Evolutionary conservation across 345 rosid genomes (phyloP), one percentile per base, ranked within the genome.

Genomic region (Gossypium longicalyx): DNA sequence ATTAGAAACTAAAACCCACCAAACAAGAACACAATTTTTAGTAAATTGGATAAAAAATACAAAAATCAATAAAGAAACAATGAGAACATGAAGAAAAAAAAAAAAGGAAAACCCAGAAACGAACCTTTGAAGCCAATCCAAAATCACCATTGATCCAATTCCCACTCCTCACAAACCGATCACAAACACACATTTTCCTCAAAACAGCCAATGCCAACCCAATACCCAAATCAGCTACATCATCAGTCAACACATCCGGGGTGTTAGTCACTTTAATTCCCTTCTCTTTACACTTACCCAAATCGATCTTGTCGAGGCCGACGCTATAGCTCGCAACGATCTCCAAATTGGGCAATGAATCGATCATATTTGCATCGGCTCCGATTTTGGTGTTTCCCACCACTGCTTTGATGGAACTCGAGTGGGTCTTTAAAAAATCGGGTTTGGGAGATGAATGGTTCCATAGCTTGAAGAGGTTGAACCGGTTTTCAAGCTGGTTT

Each of bases 191-290:
- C 27, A 94, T 60, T 76, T 90, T 84, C 82, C 98, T 87, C 72
- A 86, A 72, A 72, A 92, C 93, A 4, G 94, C 88, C 76, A 92
- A 61, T 43, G 86, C 84, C 79, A 94, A 80, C 29, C 94, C 98
- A 70, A 92, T 80, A 19, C 91, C 93, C 74, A 92, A 82, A 80
- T 92, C 98, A 12, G 97, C 98, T 3, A 94, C 98, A 73, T 92
- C 97, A 49, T 94, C 91, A 7, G 93, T 92, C 78, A 91, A 74
- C 38, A 89, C 97, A 77, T 91, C 97, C 19, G 98, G 98, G 12
- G 98, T 92, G 82, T 92, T 86, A 17, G 93, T 92, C 47, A 92
- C 98, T 67, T 84, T 81, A 64, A 92, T 80, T 60, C 93, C 89
- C 78, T 77, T 89, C 47, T 87, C 89, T 74, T 74, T 85, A 74